Percentiles rank a stretch among this genome's conserved stretches.
These are phyloP conservation scores for Shiraia sp. DNA, from an alignment of 2,329 filamentous ascomycete species.

Conservation along the genomic window DNA sequence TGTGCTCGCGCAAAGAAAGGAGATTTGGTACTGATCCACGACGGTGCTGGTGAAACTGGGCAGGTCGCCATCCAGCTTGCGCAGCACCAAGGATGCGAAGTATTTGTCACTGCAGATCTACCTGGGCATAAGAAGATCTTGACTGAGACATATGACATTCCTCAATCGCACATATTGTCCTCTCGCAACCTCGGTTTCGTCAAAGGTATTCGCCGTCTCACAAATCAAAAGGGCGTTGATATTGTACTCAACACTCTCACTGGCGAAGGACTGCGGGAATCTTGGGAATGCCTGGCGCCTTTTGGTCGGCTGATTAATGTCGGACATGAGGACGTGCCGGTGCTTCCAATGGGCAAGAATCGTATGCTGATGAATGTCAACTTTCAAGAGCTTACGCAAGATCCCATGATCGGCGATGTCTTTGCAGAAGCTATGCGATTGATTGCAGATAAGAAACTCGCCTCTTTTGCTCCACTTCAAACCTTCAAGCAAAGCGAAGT, in stretches of 20 bases:
- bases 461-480: not conserved
- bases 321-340: not conserved
- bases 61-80: conserved; percentile 22
- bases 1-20: conserved; percentile 24
- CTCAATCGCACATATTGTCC: conserved; percentile 29
- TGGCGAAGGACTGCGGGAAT: conserved; percentile 19
- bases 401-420: not conserved
- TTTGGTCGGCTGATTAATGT: conserved; percentile 38
- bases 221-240: conserved; percentile 36
- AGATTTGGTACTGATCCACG: conserved; percentile 30
- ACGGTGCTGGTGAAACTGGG: conserved; percentile 17
- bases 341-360: conserved; percentile 3
- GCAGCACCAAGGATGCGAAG: conserved; percentile 6
- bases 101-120: conserved; percentile 19
- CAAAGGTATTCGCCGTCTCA: conserved; percentile 9
- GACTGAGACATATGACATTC: conserved; percentile 10
- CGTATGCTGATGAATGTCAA: conserved; percentile 5
- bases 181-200: conserved; percentile 9
- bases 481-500: conserved; percentile 13
- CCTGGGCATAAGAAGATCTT: conserved; percentile 12
- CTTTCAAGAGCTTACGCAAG: conserved; percentile 7
- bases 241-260: conserved; percentile 36
- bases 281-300: conserved; percentile 30
- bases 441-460: not conserved
- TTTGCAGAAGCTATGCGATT: conserved; percentile 4